Percentiles rank a stretch among this genome's conserved stretches.
phyloP scores from a whole-genome alignment of 805 yeast species.

The Candida coquimbonensis region DNA sequence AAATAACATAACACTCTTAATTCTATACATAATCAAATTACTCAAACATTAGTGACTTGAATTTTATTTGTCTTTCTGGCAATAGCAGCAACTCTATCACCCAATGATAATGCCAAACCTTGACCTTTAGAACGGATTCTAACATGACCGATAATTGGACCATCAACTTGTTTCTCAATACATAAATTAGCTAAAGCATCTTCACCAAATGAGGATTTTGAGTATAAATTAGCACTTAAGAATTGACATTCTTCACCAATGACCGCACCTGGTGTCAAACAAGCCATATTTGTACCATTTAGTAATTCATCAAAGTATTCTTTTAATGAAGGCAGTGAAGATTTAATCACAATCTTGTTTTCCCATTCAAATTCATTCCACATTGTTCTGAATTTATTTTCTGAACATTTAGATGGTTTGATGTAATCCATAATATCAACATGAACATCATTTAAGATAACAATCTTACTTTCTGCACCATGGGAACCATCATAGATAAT shows the following conservation, averaged over 20 bases:
- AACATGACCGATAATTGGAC: constrained; percentile 85
- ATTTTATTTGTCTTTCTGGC: constrained; percentile 49
- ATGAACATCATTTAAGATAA: constrained; percentile 88
- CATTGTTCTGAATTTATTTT: constrained; percentile 88
- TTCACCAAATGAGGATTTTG: constrained; percentile 91
- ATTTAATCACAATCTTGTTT: constrained; percentile 86
- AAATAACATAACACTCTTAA: neutral
- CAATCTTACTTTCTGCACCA: constrained; percentile 82
- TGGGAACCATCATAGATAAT: constrained; percentile 95
- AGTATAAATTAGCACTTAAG: constrained; percentile 88
- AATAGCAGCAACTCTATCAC: constrained; percentile 86
- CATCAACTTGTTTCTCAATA: constrained; percentile 72
- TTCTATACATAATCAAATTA: neutral
- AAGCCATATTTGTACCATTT: constrained; percentile 86
- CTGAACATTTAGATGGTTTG: constrained; percentile 88
- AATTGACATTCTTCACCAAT: constrained; percentile 86
- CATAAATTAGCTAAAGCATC: constrained; percentile 95
- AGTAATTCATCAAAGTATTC: constrained; percentile 72
- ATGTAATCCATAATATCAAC: constrained; percentile 97
- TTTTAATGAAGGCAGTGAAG: constrained; percentile 58
- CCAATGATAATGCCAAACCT: constrained; percentile 90
- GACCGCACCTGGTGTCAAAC: constrained; percentile 89
- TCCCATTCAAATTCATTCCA: constrained; percentile 99
- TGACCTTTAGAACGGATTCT: constrained; percentile 97
- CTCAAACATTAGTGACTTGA: constrained; percentile 23